Conservation (phyloP, 208 protist species). For the Trypanosoma cruzi region DNA sequence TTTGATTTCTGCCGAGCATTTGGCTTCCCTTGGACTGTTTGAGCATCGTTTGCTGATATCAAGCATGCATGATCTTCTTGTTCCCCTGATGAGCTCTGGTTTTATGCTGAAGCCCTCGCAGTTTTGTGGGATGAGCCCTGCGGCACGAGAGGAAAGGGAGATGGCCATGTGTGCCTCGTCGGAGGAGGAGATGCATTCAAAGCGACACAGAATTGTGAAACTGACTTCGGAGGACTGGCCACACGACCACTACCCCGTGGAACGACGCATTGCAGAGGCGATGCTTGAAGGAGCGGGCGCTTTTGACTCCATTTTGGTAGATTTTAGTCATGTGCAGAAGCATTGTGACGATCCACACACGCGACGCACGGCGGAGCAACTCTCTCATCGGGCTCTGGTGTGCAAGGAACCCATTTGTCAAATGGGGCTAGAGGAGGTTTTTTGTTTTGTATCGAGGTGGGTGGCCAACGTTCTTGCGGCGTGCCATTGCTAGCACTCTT, state of each 20-base stretch:
- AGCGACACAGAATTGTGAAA: slow-evolving; percentile 4
- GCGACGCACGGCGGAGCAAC: not conserved
- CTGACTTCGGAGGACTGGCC: slow-evolving; percentile 14
- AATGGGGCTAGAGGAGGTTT: slow-evolving; percentile 12
- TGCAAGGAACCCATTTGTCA: slow-evolving; percentile 8
- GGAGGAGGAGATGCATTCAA: slow-evolving; percentile 22
- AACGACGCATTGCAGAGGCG: slow-evolving; percentile 14
- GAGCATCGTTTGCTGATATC: slow-evolving; percentile 22
- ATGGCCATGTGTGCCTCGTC: slow-evolving; percentile 11
- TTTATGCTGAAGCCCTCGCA: slow-evolving; percentile 21
- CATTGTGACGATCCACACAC: not conserved
- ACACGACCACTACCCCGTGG: slow-evolving; percentile 5
- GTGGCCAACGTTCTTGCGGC: slow-evolving; percentile 6
- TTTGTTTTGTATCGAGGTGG: slow-evolving; percentile 15
- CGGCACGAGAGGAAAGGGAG: not conserved
- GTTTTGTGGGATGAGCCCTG: not conserved
- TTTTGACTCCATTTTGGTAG: slow-evolving; percentile 27
- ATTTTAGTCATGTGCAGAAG: slow-evolving; percentile 2
- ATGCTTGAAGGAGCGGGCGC: slow-evolving; percentile 10
- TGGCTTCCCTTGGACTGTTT: slow-evolving; percentile 20
- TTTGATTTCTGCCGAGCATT: slow-evolving; percentile 18
- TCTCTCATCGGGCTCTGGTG: slow-evolving; percentile 18
- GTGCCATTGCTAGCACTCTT: not conserved
- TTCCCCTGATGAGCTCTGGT: slow-evolving; percentile 24
- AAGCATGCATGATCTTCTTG: slow-evolving; percentile 22